Evolutionary conservation across 2,329 filamentous ascomycete species (phyloP), one percentile per base, ranked within the genome.

Genomic region (Sarocladium strictum): DNA sequence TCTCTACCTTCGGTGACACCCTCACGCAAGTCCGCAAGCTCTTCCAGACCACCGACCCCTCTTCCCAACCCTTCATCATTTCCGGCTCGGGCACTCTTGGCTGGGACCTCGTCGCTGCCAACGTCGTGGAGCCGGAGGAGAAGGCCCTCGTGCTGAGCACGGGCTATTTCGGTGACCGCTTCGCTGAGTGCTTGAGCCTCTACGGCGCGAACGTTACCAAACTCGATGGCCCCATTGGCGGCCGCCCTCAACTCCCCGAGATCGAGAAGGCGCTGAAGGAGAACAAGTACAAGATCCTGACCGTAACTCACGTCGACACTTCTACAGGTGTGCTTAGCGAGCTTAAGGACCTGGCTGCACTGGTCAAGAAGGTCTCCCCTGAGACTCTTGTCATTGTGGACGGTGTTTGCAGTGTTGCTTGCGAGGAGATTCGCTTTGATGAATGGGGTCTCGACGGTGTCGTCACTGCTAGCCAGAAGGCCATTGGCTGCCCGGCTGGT

Each of bases 31-130:
- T 96, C 56, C 89, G 94, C 70, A 88, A 94, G 75, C 87, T 99
- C 64, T 96, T 99, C 83, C 90, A 96, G 75, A 93, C 90, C 63
- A 87, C 85, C 65, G 82, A 92, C 66, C 79, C 91, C 53, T 73
- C 84, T 49, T 85, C 92, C 26, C 94, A 99, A 71, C 92, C 94
- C 38, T 95, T 97, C 68, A 82, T 97, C 68, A 84, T 99, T 69
- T 91, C 90, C 61, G 94, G 94, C 59, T 97, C 92, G 53, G 94
- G 94, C 56, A 99, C 94, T 19, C 80, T 99, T 7, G 94, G 94
- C 58, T 99, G 94, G 94, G 94, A 99, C 68, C 76, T 97, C 56
- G 91, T 97, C 45, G 87, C 91, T n/a, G 87, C 91, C 63, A 99
- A 97, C 76, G 76, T 99, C 59, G 80, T 90, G 58, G 93, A 99